These are phyloP conservation scores for Wallacemonas collosoma DNA, from an alignment of 208 protist species.

Conservation along the genomic window DNA sequence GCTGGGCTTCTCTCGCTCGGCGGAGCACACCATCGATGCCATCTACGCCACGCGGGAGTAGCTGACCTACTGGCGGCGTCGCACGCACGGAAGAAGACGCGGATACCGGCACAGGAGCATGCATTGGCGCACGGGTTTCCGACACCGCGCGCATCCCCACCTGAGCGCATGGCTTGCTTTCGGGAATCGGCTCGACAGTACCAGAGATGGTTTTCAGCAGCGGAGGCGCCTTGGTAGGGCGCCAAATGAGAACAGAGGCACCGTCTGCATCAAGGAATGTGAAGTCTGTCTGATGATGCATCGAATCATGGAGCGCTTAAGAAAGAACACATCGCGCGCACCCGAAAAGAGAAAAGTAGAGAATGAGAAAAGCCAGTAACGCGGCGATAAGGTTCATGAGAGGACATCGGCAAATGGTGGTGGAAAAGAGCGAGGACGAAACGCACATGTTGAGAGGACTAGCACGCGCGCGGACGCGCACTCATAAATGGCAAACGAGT, in stretches of 20 bases:
- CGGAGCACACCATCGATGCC: slow-evolving; percentile 57
- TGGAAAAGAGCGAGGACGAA: too few relatives aligned
- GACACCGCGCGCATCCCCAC: too few relatives aligned
- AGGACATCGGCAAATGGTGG: too few relatives aligned
- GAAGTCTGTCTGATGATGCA: background rate
- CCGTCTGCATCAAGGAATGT: slow-evolving; percentile 7
- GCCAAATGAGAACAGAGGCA: slow-evolving; percentile 12
- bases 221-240: background rate
- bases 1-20: slow-evolving; percentile 37
- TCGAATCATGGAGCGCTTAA: background rate
- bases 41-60: slow-evolving; percentile 44
- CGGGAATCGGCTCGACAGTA: background rate
- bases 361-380: too few relatives aligned
- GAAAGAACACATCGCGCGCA: too few relatives aligned
- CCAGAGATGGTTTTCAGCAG: background rate
- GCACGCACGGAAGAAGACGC: background rate
- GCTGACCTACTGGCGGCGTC: slow-evolving; percentile 17
- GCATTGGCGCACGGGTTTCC: background rate
- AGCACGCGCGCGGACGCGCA: too few relatives aligned
- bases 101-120: background rate
- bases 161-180: too few relatives aligned
- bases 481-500: too few relatives aligned
- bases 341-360: too few relatives aligned
- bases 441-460: too few relatives aligned
- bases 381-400: too few relatives aligned